Evolutionary conservation across 192 early-diverging fungal genomes (phyloP).

Genomic region (Powellomyces hirtus): DNA sequence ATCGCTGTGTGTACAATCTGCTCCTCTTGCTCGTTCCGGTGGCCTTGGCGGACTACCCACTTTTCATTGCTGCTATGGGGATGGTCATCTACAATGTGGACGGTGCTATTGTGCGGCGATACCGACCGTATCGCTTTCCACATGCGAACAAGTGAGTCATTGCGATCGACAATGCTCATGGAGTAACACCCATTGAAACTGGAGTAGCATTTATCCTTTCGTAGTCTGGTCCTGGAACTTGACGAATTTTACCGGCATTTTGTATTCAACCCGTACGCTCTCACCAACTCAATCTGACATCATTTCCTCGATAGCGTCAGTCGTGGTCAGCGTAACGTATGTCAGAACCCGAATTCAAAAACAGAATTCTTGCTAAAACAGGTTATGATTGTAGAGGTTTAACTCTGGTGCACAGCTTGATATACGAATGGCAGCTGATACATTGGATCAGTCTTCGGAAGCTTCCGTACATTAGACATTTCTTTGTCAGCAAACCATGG

Average conservation of each 20-base stretch:
- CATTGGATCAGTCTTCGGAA: slow-evolving; percentile 1
- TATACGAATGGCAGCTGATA: slow-evolving; percentile 25
- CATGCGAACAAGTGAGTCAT: slow-evolving; percentile 16
- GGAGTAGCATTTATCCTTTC: not conserved
- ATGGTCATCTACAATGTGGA: slow-evolving; percentile 16
- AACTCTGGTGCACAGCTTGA: not conserved
- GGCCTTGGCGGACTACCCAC: slow-evolving; percentile 19
- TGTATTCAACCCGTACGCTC: slow-evolving; percentile 6
- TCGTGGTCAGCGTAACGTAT: not conserved
- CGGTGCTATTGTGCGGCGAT: slow-evolving; percentile 2
- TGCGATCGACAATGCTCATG: not conserved
- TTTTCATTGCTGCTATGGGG: slow-evolving; percentile 4
- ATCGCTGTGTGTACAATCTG: slow-evolving; percentile 6
- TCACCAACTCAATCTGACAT: not conserved
- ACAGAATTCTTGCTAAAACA: not conserved
- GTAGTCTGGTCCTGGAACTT: slow-evolving; percentile 7
- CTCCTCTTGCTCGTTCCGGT: slow-evolving; percentile 20
- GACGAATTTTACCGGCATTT: slow-evolving; percentile 10
- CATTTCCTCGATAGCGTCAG: not conserved
- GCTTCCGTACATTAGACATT: not conserved
- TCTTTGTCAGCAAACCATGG: not conserved
- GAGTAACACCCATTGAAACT: not conserved
- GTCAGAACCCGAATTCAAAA: not conserved
- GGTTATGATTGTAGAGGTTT: not conserved
- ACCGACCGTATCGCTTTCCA: slow-evolving; percentile 22